Evolutionary conservation across 148 eudicot genomes (phyloP), one percentile per base, ranked within the genome.

Genomic region (Vaccinium vitisidaea): DNA sequence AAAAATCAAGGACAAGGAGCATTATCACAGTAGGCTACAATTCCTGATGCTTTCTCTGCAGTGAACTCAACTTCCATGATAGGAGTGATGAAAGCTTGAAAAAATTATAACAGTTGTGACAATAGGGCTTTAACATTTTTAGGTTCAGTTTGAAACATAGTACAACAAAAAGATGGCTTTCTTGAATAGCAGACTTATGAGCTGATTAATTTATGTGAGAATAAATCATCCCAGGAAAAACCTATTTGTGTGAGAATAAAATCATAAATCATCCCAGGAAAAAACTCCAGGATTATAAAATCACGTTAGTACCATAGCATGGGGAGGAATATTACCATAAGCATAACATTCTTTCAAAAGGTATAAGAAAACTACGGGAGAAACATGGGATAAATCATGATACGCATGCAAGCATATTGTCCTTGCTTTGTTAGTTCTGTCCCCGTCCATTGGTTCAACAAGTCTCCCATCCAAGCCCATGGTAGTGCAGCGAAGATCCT

Each of bases 281-380:
- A 13, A 49, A 83, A 8, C 19, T 19, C 39, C 32, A 46, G 69
- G 84, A 65, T 36, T 25, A 80, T 59, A 70, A 23, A 63, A 74
- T 18, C 43, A 80, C n/a, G 70, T 36, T 70, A 14, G 39, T 73
- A 13, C 36, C 59, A 76, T 61, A 6, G 75, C 16, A 13, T 19
- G 52, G 54, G 23, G 58, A 86, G 69, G 88, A 69, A 32, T 7
- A 21, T 86, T 91, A 97, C 99, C 98, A 61, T 86, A 85, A 85
- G 87, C 80, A 87, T 97, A 97, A 81, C 94, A 93, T 89, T 91
- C 92, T 85, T 92, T 95, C 89, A 97, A 85, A 83, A 97, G 94
- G 87, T 90, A 92, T 80, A 95, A 54, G 83, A 97, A 97, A 58
- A 97, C 93, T 81, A 95, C 87, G 58, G 99, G 99, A 90, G 99